These are phyloP conservation scores for Phytophthora meadii DNA, from an alignment of 352 stramenopile species.

Conservation along the genomic window DNA sequence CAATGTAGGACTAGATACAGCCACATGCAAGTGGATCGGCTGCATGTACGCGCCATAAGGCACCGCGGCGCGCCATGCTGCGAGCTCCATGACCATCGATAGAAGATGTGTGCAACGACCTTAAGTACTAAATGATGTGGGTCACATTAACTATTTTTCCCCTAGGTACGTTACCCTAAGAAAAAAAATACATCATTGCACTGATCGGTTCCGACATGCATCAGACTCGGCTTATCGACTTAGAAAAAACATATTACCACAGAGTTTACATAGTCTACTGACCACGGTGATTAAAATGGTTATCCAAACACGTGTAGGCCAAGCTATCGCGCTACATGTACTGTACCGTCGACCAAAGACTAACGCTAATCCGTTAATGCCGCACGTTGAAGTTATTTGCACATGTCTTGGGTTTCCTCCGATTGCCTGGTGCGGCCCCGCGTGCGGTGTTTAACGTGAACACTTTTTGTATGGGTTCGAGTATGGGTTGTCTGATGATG, in stretches of 20 bases:
- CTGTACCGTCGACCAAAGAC: too few relatives aligned
- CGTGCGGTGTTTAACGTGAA: slow-evolving; percentile 5
- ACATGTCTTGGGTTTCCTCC: slow-evolving; percentile 17
- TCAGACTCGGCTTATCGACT: too few relatives aligned
- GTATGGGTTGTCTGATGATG: slow-evolving; percentile 15
- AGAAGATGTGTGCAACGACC: background rate
- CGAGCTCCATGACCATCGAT: slow-evolving; percentile 31
- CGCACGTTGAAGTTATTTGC: slow-evolving; percentile 19
- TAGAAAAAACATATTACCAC: too few relatives aligned
- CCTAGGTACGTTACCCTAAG: too few relatives aligned
- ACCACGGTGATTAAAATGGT: too few relatives aligned
- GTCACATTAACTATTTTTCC: background rate
- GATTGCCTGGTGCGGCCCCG: slow-evolving; percentile 16
- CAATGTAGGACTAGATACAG: background rate
- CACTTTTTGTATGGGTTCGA: slow-evolving; percentile 4
- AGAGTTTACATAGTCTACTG: background rate
- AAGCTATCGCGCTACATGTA: too few relatives aligned
- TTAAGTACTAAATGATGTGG: slow-evolving; percentile 10
- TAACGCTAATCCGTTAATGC: background rate
- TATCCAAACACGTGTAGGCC: too few relatives aligned
- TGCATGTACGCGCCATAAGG: slow-evolving; percentile 55
- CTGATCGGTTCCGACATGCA: too few relatives aligned
- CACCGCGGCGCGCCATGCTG: slow-evolving; percentile 41
- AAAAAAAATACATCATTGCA: too few relatives aligned
- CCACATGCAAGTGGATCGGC: slow-evolving; percentile 50